phyloP scores from a whole-genome alignment of 768 basidiomycete genomes.

The Fistulinella prunicolor region DNA sequence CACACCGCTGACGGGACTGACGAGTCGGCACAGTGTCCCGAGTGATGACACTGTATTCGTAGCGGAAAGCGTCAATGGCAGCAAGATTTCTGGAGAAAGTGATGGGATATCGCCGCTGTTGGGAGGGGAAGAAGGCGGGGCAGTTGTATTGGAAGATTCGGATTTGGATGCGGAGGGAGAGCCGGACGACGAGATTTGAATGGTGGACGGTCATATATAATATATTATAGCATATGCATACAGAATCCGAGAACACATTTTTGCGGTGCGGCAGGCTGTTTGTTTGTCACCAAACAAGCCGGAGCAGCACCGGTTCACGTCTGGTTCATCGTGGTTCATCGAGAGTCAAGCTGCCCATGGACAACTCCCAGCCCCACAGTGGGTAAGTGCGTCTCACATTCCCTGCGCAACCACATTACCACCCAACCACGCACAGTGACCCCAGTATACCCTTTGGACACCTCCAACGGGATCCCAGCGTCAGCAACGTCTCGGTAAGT shows the following conservation, averaged over 20 bases:
- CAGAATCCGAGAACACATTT: neutral
- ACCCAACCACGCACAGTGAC: constrained; percentile 42
- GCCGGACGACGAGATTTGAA: constrained; percentile 45
- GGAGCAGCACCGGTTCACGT: constrained; percentile 29
- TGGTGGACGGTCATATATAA: too few relatives aligned
- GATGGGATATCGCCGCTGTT: constrained; percentile 8
- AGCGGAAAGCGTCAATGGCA: constrained; percentile 29
- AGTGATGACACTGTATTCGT: constrained; percentile 57
- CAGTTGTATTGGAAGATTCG: constrained; percentile 23
- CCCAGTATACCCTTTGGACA: constrained; percentile 60
- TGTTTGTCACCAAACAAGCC: constrained; percentile 9
- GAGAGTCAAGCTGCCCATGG: constrained; percentile 25
- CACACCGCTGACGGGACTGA: constrained; percentile 47
- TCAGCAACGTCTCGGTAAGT: constrained; percentile 59
- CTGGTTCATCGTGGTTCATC: constrained; percentile 37
- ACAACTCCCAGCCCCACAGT: constrained; percentile 31
- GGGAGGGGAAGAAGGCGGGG: constrained; percentile 4
- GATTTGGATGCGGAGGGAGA: constrained; percentile 43
- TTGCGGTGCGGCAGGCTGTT: too few relatives aligned
- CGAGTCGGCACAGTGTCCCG: constrained; percentile 53
- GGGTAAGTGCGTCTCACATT: constrained; percentile 28
- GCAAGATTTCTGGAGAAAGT: constrained; percentile 22
- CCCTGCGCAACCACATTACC: neutral
- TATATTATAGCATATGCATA: too few relatives aligned
- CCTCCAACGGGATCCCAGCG: constrained; percentile 54